phyloP scores from a whole-genome alignment of 108 stramenopile species.

The Aurantiochytrium sp. region DNA sequence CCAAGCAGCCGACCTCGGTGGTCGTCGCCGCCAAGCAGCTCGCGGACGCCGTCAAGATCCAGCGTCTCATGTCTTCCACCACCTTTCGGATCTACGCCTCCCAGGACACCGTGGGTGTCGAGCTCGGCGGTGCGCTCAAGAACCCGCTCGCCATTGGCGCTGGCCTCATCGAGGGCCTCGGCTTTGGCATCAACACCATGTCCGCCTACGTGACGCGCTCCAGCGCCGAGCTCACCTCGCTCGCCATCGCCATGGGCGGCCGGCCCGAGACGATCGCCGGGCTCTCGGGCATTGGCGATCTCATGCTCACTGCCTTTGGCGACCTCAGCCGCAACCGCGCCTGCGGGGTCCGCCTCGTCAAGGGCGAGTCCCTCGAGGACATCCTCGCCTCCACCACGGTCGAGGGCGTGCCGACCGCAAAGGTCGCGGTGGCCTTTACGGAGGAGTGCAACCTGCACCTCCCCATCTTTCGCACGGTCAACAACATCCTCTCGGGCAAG shows the following conservation, averaged over 20 bases:
- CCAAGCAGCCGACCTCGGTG: constrained; percentile 70
- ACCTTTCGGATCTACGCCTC: constrained; percentile 69
- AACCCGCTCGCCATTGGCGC: constrained; percentile 79
- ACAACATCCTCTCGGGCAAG: constrained; percentile 13
- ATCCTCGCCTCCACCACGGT: constrained; percentile 60
- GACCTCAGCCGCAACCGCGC: constrained; percentile 68
- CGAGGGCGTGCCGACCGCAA: constrained; percentile 69
- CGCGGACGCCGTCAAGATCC: constrained; percentile 43
- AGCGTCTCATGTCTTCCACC: constrained; percentile 34
- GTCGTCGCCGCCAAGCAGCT: constrained; percentile 71
- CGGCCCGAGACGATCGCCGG: constrained; percentile 68
- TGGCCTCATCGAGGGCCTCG: constrained; percentile 71
- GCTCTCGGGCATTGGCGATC: constrained; percentile 71
- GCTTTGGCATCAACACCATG: constrained; percentile 76
- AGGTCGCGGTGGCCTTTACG: constrained; percentile 66
- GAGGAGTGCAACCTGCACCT: constrained; percentile 65
- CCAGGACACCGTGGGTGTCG: constrained; percentile 66
- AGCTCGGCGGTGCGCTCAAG: constrained; percentile 78
- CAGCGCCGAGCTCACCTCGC: constrained; percentile 59
- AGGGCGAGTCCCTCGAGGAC: constrained; percentile 68
- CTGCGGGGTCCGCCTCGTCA: constrained; percentile 66
- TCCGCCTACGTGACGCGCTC: constrained; percentile 74
- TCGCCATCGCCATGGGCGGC: constrained; percentile 72
- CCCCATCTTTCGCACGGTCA: constrained; percentile 65
- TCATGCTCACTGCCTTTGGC: constrained; percentile 77